Base-by-base conservation (phyloP, 345 rosid species). In the Cardamine chenopodiifolia region DNA sequence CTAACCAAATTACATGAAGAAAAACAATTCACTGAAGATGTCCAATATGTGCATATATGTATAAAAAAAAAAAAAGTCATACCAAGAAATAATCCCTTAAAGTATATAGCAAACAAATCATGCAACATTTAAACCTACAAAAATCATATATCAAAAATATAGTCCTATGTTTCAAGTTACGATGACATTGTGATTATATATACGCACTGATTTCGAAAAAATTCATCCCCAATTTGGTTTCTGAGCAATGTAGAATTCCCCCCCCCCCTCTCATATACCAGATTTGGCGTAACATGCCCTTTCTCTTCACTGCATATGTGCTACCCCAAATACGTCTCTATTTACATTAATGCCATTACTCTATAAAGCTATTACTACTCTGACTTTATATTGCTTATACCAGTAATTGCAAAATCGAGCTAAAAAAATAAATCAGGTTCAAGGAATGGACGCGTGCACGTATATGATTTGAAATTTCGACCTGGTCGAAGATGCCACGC, bases 401-500 rank as follows among this genome's bases (percentile, higher is more conserved):
- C 35, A 62, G 29, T 4, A 57, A 66, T 35, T 25, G 20, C 52
- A 59, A 11, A 18, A 37, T 58, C 53, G 14, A 58, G 45, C 61
- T 60, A 2, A 32, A 7, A 13, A 19, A 18, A 12, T 28, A 1
- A 0, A 23, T 2, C 32, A 52, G 2, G 4, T 3, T 31, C 10
- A 13, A 15, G 31, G 5, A 47, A 42, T 20, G 42, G 61, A 60
- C 4, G 55, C 18, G 26, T 34, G 45, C 26, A n/a, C 13, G 45
- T 15, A 9, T 62, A 1, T 3, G 29, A 56, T 17, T 19, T 17
- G 17, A 19, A 57, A n/a, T 0, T 8, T 4, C 2, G 10, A 89
- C 94, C 94, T 80, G 89, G 71, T 90, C 91, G 56, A 86, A 76
- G 78, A 92, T 12, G 50, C 80, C 62, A 15, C 89, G 91, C 55